Conservation (phyloP, 2,329 filamentous ascomycete species). For the Fusarium sp. region DNA sequence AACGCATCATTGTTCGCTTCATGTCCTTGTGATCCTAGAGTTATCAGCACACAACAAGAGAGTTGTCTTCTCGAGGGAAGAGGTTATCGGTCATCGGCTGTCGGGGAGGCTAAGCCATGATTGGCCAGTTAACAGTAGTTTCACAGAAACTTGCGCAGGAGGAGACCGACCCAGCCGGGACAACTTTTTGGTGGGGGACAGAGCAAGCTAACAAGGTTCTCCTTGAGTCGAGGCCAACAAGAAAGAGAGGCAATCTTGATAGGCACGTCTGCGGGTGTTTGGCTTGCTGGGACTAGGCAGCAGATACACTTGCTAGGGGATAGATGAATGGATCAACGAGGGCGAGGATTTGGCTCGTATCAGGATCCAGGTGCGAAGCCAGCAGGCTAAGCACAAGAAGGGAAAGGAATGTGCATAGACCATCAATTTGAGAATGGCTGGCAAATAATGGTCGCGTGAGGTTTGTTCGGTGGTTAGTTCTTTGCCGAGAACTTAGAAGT, state of each 20-base stretch:
- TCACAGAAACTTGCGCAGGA: conserved; percentile 16
- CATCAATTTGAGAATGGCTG: conserved; percentile 14
- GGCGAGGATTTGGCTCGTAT: conserved; percentile 5
- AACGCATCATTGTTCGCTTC: conserved; percentile 6
- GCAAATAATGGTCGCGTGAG: conserved; percentile 32
- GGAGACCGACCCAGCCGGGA: neutral
- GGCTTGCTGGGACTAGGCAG: conserved; percentile 12
- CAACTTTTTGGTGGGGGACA: conserved; percentile 24
- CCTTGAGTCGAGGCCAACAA: conserved; percentile 22
- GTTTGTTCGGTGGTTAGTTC: conserved; percentile 3
- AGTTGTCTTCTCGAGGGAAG: conserved; percentile 27
- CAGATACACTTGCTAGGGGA: conserved; percentile 26
- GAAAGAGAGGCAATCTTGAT: conserved; percentile 1
- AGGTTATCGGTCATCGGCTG: conserved; percentile 44
- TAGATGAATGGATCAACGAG: conserved; percentile 28
- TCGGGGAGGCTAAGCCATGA: conserved; percentile 43
- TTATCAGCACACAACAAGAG: conserved; percentile 19
- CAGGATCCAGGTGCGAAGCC: conserved; percentile 17
- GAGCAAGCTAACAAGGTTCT: conserved; percentile 23
- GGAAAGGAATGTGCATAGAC: conserved; percentile 21
- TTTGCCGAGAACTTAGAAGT: conserved; percentile 8
- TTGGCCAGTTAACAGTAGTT: conserved; percentile 39
- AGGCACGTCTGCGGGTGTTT: conserved; percentile 10
- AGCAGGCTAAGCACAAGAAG: conserved; percentile 17
- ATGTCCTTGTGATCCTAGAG: conserved; percentile 28